Base-by-base conservation (phyloP, 768 basidiomycete species). In the Exsudoporus frostii region DNA sequence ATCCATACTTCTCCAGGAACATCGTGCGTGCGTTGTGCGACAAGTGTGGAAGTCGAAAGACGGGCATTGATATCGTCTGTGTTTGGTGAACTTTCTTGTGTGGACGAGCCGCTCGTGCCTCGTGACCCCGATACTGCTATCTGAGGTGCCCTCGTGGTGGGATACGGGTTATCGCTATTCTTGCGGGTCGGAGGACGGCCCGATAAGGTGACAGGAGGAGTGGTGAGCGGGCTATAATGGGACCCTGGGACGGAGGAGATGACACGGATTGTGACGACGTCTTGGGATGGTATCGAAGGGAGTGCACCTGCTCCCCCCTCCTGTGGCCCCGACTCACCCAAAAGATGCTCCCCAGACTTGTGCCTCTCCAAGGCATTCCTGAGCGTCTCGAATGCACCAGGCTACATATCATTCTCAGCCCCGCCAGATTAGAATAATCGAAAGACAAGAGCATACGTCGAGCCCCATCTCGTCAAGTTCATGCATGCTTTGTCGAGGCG, bases 1-100 rank as follows among this genome's bases (percentile, higher is more conserved):
- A 90, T 84, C 63, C 76, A 86, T 44, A 72, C 74, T 36, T 77
- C 76, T 36, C 79, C 82, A 0, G 80, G 80, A 5, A 82, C 70
- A 15, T 72, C 59, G 34, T 69, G 71, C 1, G 71, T 71, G 57
- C 65, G 67, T 14, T 58, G 45, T 7, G 48, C 60, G 8, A 65
- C 62, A 10, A 62, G 60, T 1, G 65, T 61, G 29, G 48, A 43
- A 24, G 53, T 50, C 3, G 60, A 61, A 7, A 50, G 54, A 37
- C 17, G 39, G 10, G 19, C 7, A 27, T 48, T 32, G 15, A 41
- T 20, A 24, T 49, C 45, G 15, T 41, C 46, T 1, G 14, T 15
- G 3, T 61, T 50, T 0, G 60, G 55, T 19, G 61, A 56, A 9
- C 60, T 57, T 7, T 49, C 44, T 20, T 20, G 22, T 6, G 48